Conservation (phyloP, 495 filamentous ascomycete species). For the Talaromyces wortmannii region DNA sequence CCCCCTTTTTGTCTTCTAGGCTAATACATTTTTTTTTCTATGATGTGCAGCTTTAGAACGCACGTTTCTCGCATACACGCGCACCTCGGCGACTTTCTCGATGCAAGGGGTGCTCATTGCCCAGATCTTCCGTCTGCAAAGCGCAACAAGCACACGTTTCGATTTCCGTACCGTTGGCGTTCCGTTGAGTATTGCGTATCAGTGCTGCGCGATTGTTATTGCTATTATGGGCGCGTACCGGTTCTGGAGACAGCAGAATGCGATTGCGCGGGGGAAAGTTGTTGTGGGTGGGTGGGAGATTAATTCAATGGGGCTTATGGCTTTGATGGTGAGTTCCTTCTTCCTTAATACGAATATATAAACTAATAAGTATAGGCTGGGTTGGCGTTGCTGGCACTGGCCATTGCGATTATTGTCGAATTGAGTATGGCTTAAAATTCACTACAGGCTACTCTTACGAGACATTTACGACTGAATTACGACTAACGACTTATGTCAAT, state of each 20-base stretch:
- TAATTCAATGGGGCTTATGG: constrained; percentile 40
- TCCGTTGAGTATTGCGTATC: constrained; percentile 54
- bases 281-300: constrained; percentile 66
- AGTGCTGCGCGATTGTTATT: constrained; percentile 50
- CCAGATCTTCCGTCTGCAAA: constrained; percentile 58
- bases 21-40: not conserved
- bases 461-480: not conserved
- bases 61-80: constrained; percentile 72
- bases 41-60: constrained; percentile 59
- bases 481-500: not conserved
- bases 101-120: constrained; percentile 61
- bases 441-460: not conserved
- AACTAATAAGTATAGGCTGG: constrained; percentile 11
- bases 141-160: constrained; percentile 27
- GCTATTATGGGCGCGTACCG: constrained; percentile 52
- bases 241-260: constrained; percentile 65
- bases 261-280: constrained; percentile 56
- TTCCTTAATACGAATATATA: not conserved
- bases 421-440: constrained; percentile 4
- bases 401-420: constrained; percentile 22
- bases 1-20: not conserved
- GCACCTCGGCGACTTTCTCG: constrained; percentile 62
- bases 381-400: constrained; percentile 19
- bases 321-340: constrained; percentile 39
- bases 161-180: constrained; percentile 59